Conservation (phyloP, 2,329 filamentous ascomycete genomes). For the Xylaria sp. region DNA sequence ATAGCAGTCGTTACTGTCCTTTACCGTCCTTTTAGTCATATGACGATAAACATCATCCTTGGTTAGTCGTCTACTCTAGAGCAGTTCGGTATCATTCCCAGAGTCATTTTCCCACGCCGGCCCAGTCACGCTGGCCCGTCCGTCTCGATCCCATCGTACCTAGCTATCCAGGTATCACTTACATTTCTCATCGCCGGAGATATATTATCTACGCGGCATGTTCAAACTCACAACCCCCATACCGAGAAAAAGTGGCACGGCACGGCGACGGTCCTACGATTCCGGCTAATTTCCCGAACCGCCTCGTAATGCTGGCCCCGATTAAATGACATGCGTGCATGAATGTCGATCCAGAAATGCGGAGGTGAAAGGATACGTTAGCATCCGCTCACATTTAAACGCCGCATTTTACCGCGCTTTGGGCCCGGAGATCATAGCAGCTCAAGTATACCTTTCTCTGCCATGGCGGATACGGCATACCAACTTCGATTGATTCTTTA, state of each 20-base stretch:
- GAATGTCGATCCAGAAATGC: neutral
- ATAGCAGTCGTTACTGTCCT: neutral
- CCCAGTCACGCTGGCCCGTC: no score
- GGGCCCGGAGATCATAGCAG: slow-evolving; percentile 20
- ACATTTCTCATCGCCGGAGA: neutral
- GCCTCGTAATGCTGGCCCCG: slow-evolving; percentile 3
- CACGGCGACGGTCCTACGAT: slow-evolving; percentile 15
- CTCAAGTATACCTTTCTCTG: neutral
- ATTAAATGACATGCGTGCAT: slow-evolving; percentile 15
- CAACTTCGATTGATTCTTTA: neutral
- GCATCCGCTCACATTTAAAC: slow-evolving; percentile 11
- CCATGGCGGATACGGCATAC: neutral
- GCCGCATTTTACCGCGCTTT: slow-evolving; percentile 29
- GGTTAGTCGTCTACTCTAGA: no score
- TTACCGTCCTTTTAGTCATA: no score
- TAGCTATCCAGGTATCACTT: neutral
- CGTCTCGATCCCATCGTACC: no score
- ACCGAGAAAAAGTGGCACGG: slow-evolving; percentile 8
- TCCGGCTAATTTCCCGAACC: slow-evolving; percentile 26
- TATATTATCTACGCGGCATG: neutral
- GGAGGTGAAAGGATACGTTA: neutral
- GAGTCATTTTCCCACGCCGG: neutral
- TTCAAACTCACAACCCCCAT: neutral
- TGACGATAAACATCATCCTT: no score
- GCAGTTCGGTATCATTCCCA: no score